A percentile compares a stretch with the other conserved stretches of the same genome.
phyloP scores from a whole-genome alignment of 1,284 basidiomycete genomes.

The Ceraceosorus guamensis region DNA sequence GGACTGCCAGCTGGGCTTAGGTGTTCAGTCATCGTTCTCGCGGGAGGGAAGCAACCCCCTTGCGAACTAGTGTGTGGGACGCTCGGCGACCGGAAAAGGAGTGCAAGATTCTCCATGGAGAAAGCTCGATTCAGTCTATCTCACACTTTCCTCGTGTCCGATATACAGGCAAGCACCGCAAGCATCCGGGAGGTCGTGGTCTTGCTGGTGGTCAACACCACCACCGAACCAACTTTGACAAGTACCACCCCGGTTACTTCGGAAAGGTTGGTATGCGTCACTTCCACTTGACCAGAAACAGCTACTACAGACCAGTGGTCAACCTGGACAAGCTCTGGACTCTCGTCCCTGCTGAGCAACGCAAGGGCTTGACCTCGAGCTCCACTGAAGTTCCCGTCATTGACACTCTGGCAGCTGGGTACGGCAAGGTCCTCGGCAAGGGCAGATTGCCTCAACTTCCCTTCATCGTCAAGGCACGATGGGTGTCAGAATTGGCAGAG shows the following conservation, averaged over 20 bases:
- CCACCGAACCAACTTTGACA: constrained; percentile 64
- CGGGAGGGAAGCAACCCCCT: background rate
- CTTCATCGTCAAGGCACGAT: constrained; percentile 48
- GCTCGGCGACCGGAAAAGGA: background rate
- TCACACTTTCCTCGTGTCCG: background rate
- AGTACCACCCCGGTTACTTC: constrained; percentile 68
- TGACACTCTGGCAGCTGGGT: constrained; percentile 47
- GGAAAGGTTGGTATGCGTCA: constrained; percentile 90
- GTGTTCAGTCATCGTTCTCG: background rate
- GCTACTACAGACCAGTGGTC: constrained; percentile 84
- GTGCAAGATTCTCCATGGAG: background rate
- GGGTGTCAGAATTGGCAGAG: constrained; percentile 46
- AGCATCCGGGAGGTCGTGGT: constrained; percentile 99
- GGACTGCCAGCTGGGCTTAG: background rate
- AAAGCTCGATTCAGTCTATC: background rate
- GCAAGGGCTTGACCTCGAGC: constrained; percentile 30
- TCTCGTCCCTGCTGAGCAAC: constrained; percentile 45
- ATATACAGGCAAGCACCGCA: constrained; percentile 78
- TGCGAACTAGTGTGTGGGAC: background rate
- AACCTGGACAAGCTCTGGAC: constrained; percentile 57
- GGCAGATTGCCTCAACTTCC: constrained; percentile 45
- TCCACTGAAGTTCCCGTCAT: constrained; percentile 47
- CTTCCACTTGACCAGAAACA: constrained; percentile 91
- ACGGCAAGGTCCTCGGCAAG: constrained; percentile 49
- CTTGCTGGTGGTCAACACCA: constrained; percentile 99